phyloP scores from a whole-genome alignment of 495 filamentous ascomycete species.

The Alectoria sarmentosa region DNA sequence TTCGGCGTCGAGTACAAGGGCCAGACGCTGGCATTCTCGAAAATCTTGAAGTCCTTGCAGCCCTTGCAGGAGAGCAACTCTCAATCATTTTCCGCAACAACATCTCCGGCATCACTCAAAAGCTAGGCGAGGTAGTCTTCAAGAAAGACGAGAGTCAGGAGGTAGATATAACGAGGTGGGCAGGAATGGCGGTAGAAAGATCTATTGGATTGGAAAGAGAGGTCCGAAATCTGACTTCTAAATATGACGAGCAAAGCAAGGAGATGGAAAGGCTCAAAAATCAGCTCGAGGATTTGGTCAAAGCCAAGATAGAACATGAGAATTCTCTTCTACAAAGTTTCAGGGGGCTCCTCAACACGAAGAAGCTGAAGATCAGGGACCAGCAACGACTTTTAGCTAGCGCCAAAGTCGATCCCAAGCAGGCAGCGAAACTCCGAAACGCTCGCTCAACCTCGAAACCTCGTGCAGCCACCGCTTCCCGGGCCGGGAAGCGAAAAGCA shows the following conservation, averaged over 20 bases:
- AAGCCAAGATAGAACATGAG: conserved; percentile 61
- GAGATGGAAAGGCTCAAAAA: conserved; percentile 45
- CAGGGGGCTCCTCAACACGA: conserved; percentile 66
- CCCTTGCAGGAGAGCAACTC: conserved; percentile 24
- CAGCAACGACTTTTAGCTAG: conserved; percentile 62
- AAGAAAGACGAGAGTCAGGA: conserved; percentile 54
- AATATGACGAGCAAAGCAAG: conserved; percentile 38
- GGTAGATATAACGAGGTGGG: conserved; percentile 70
- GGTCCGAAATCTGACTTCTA: conserved; percentile 41
- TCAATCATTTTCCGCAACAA: conserved; percentile 48
- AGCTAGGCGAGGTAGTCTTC: conserved; percentile 59
- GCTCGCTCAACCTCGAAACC: conserved; percentile 37
- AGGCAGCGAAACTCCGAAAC: conserved; percentile 27
- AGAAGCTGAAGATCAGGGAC: conserved; percentile 86
- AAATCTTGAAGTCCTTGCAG: conserved; percentile 36
- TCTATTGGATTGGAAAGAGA: conserved; percentile 39
- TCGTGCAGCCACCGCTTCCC: conserved; percentile 37
- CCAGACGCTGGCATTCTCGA: conserved; percentile 1
- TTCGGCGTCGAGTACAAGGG: conserved; percentile 2
- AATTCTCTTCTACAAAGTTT: conserved; percentile 65
- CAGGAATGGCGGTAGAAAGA: conserved; percentile 43
- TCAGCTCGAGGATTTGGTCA: conserved; percentile 58
- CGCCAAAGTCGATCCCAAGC: conserved; percentile 48
- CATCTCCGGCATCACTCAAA: conserved; percentile 56
- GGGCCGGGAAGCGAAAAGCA: conserved; percentile 32